phyloP scores from a whole-genome alignment of 306 rosid genomes.

The Macrotyloma uniflorum region DNA sequence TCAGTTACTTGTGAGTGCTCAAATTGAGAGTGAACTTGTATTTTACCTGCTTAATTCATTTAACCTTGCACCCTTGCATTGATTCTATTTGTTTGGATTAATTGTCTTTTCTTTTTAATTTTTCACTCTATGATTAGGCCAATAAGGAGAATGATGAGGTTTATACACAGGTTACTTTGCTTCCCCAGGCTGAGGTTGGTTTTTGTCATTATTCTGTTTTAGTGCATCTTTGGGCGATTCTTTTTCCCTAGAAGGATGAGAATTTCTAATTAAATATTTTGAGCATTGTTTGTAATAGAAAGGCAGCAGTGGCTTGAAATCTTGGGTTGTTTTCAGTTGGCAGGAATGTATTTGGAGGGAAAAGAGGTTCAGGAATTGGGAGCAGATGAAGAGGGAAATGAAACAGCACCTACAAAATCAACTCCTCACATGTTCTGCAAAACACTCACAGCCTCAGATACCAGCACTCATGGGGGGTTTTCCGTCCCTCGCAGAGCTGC shows the following conservation, averaged over 20 bases:
- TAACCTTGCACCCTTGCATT: conserved; percentile 21
- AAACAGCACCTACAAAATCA: conserved; percentile 74
- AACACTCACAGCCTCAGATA: conserved; percentile 96
- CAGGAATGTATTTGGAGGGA: conserved; percentile 58
- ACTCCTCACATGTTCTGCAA: conserved; percentile 99
- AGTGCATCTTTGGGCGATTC: conserved; percentile 22
- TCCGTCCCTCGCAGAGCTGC: conserved; percentile 99
- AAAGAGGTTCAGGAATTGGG: conserved; percentile 71
- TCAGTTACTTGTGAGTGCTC: conserved; percentile 79
- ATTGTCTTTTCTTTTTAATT: neutral
- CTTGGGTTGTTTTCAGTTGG: conserved; percentile 54
- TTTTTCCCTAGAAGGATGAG: neutral
- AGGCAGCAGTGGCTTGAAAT: neutral
- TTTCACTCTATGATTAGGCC: conserved; percentile 54
- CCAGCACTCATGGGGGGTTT: conserved; percentile 97
- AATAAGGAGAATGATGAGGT: conserved; percentile 98
- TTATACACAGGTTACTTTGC: conserved; percentile 83
- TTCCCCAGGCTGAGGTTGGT: conserved; percentile 83
- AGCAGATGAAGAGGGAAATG: conserved; percentile 67
- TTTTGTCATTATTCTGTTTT: conserved; percentile 26
- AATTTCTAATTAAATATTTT: neutral
- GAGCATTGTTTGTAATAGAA: neutral
- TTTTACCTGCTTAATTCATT: conserved; percentile 31
- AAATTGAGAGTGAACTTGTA: conserved; percentile 9
- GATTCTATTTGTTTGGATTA: conserved; percentile 16